Evolutionary conservation across 495 filamentous ascomycete genomes (phyloP).

Genomic region (Xylaria sp.): DNA sequence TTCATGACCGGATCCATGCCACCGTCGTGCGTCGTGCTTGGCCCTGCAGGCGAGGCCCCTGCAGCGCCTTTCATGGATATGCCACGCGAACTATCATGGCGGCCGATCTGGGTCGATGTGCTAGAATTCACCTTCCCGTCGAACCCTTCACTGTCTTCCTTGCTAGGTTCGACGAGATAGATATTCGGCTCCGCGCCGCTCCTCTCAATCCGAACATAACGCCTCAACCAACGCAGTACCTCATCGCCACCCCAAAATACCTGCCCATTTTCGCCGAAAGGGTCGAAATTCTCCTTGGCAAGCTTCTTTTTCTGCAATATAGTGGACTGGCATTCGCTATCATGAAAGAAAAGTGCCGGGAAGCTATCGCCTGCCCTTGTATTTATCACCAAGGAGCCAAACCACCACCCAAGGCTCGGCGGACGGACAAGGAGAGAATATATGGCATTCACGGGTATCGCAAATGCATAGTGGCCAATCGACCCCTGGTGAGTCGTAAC

Average conservation of each 20-base stretch:
- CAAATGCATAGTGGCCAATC: slow-evolving; percentile 88
- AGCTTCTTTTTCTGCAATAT: slow-evolving; percentile 91
- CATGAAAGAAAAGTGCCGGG: slow-evolving; percentile 96
- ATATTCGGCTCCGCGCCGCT: slow-evolving; percentile 84
- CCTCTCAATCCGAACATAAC: slow-evolving; percentile 81
- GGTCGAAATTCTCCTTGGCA: slow-evolving; percentile 84
- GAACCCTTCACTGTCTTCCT: slow-evolving; percentile 84
- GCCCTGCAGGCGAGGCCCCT: slow-evolving; percentile 36
- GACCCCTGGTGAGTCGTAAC: slow-evolving; percentile 72
- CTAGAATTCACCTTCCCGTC: slow-evolving; percentile 62
- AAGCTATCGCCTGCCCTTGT: slow-evolving; percentile 88
- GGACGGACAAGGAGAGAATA: slow-evolving; percentile 90
- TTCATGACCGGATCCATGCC: slow-evolving; percentile 97
- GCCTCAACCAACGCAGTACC: slow-evolving; percentile 86
- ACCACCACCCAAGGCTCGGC: slow-evolving; percentile 97
- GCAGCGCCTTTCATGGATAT: slow-evolving; percentile 38
- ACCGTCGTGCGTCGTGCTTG: slow-evolving; percentile 62
- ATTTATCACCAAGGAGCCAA: slow-evolving; percentile 92
- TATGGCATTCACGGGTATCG: slow-evolving; percentile 86
- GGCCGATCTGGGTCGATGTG: slow-evolving; percentile 50
- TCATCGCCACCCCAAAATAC: slow-evolving; percentile 99
- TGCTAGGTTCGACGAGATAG: slow-evolving; percentile 86
- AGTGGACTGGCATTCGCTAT: slow-evolving; percentile 93
- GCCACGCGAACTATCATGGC: slow-evolving; percentile 46
- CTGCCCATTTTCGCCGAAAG: slow-evolving; percentile 81